Evolutionary conservation across 768 basidiomycete species (phyloP).

Genomic region (Arthromyces matolae): DNA sequence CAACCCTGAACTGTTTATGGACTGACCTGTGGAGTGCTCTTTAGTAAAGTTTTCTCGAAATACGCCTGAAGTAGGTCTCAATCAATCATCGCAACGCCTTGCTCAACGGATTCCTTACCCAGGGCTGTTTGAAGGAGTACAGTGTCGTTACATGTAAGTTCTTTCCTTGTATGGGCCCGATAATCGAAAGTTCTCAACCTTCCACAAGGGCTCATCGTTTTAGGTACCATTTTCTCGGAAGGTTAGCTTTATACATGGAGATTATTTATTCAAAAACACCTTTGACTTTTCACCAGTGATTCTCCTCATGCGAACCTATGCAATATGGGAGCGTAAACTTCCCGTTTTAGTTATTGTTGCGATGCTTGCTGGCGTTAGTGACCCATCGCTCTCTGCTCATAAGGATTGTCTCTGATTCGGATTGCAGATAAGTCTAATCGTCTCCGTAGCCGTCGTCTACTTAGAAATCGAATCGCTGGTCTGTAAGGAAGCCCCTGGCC

Average conservation of each 20-base stretch:
- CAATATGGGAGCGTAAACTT: conserved; percentile 39
- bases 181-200: background rate
- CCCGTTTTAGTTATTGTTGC: conserved; percentile 29
- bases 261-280: background rate
- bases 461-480: conserved; percentile 31
- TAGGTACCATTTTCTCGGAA: conserved; percentile 37
- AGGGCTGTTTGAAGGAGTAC: conserved; percentile 25
- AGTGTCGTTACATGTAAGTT: conserved; percentile 31
- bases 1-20: background rate
- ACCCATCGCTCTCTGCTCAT: background rate
- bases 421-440: conserved; percentile 28
- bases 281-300: conserved; percentile 29
- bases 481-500: conserved; percentile 22
- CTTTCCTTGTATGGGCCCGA: background rate
- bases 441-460: conserved; percentile 27
- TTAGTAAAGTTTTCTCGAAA: conserved; percentile 10
- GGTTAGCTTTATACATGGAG: conserved; percentile 15
- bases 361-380: conserved; percentile 22
- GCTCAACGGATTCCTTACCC: background rate
- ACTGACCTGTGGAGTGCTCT: background rate
- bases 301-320: conserved; percentile 41
- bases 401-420: too few species aligned
- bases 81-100: too few species aligned
- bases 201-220: conserved; percentile 27
- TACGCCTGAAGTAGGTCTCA: conserved; percentile 6